These are phyloP conservation scores for Psilocybe mexicana DNA, from an alignment of 1,284 basidiomycete genomes.

Conservation along the genomic window DNA sequence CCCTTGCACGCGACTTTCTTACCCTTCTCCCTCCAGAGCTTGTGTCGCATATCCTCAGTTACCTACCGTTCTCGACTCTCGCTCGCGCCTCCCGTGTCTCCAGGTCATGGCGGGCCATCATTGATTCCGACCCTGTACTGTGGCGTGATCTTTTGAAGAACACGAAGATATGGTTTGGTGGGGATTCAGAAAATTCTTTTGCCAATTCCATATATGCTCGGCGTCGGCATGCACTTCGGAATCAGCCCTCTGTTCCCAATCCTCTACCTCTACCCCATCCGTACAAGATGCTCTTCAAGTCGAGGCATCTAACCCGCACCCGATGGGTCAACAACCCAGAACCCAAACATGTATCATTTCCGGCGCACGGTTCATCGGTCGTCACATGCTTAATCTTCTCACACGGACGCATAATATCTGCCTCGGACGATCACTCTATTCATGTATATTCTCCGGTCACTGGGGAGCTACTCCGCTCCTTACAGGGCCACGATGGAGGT, in stretches of 20 bases:
- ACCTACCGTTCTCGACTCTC: slow-evolving; percentile 74
- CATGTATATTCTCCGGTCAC: slow-evolving; percentile 86
- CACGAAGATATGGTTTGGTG: slow-evolving; percentile 85
- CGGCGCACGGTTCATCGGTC: slow-evolving; percentile 86
- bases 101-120: slow-evolving; percentile 77
- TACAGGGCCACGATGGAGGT: slow-evolving; percentile 92
- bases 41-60: slow-evolving; percentile 78
- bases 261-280: slow-evolving; percentile 73
- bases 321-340: slow-evolving; percentile 78
- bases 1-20: slow-evolving; percentile 85
- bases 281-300: slow-evolving; percentile 86
- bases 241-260: slow-evolving; percentile 40
- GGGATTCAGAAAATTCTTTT: slow-evolving; percentile 72
- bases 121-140: slow-evolving; percentile 81
- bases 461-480: slow-evolving; percentile 70
- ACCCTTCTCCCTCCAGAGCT: slow-evolving; percentile 84
- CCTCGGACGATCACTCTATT: slow-evolving; percentile 92
- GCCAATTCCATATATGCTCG: slow-evolving; percentile 61
- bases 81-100: slow-evolving; percentile 81
- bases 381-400: slow-evolving; percentile 95
- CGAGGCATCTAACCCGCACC: slow-evolving; percentile 73
- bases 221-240: slow-evolving; percentile 45
- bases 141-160: slow-evolving; percentile 81
- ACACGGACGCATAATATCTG: slow-evolving; percentile 89
- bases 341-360: slow-evolving; percentile 77